A percentile compares a stretch with the other conserved stretches of the same genome.
Conservation (phyloP, 2,329 filamentous ascomycete genomes). For the Arachnomyces sp. region DNA sequence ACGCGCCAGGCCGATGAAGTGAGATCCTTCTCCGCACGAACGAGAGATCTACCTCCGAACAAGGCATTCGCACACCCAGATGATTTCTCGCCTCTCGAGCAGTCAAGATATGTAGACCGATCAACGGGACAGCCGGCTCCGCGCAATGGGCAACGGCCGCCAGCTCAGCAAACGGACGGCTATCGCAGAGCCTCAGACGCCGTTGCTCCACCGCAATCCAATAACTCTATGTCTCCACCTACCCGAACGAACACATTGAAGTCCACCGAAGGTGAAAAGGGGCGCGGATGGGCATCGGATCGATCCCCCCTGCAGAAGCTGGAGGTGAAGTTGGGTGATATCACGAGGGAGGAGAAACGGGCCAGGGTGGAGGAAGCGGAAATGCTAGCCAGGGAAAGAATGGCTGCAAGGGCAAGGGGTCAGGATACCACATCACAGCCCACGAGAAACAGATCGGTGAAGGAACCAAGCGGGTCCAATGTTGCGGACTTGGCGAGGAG, state of each 20-base stretch:
- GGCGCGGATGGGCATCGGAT: slow-evolving; percentile 59
- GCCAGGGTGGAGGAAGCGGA: slow-evolving; percentile 78
- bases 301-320: slow-evolving; percentile 88
- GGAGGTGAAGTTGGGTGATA: slow-evolving; percentile 80
- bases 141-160: slow-evolving; percentile 1
- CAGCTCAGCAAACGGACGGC: slow-evolving; percentile 5
- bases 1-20: slow-evolving; percentile 8
- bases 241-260: slow-evolving; percentile 20
- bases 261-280: slow-evolving; percentile 3
- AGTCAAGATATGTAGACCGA: not conserved
- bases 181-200: slow-evolving; percentile 8
- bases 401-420: slow-evolving; percentile 23
- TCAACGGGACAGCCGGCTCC: slow-evolving; percentile 6
- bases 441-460: slow-evolving; percentile 2
- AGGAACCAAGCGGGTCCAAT: too few species aligned
- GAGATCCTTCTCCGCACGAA: slow-evolving; percentile 22
- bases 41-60: slow-evolving; percentile 13
- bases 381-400: slow-evolving; percentile 55
- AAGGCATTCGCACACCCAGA: not conserved
- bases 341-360: slow-evolving; percentile 92
- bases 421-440: slow-evolving; percentile 8
- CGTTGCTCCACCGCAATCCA: slow-evolving; percentile 11
- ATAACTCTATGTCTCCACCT: slow-evolving; percentile 16
- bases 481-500: too few species aligned
- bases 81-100: slow-evolving; percentile 11